Percentiles rank a stretch among this genome's conserved stretches.
phyloP scores from a whole-genome alignment of 2,329 filamentous ascomycete species.

The Biscogniauxia marginata region DNA sequence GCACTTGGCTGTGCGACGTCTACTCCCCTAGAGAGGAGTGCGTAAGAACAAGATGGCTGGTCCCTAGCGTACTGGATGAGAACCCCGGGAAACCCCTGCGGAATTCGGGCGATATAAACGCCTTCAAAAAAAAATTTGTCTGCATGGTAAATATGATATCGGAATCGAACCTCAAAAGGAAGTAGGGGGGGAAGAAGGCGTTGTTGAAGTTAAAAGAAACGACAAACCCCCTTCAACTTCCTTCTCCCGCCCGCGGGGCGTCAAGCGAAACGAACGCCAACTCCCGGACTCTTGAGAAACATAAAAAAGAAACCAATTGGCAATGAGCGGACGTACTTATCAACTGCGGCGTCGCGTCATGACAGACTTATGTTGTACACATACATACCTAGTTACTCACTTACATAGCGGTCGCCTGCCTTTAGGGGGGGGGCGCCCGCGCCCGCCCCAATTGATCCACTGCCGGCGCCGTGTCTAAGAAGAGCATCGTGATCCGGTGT shows the following conservation, averaged over 20 bases:
- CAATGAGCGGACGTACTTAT: too few species aligned
- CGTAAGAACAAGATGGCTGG: not conserved
- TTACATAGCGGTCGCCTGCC: too few species aligned
- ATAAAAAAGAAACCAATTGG: too few species aligned
- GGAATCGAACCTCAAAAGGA: not conserved
- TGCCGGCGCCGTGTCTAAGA: not conserved
- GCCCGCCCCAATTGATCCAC: not conserved
- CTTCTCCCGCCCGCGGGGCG: not conserved
- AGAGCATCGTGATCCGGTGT: not conserved
- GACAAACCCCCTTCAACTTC: not conserved
- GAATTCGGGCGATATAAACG: not conserved
- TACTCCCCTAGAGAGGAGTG: too few species aligned
- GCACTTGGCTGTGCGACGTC: not conserved
- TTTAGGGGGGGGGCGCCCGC: too few species aligned
- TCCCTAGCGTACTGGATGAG: not conserved
- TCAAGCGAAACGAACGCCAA: not conserved
- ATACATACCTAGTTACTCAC: too few species aligned
- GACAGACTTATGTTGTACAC: too few species aligned
- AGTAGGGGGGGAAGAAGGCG: too few species aligned
- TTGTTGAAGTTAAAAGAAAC: not conserved
- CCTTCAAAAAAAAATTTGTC: not conserved
- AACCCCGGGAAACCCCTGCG: not conserved
- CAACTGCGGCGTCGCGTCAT: too few species aligned
- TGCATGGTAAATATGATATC: not conserved
- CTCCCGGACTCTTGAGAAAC: not conserved